Conservation (phyloP, 1,284 basidiomycete species). For the Violaceomyces palustris region DNA sequence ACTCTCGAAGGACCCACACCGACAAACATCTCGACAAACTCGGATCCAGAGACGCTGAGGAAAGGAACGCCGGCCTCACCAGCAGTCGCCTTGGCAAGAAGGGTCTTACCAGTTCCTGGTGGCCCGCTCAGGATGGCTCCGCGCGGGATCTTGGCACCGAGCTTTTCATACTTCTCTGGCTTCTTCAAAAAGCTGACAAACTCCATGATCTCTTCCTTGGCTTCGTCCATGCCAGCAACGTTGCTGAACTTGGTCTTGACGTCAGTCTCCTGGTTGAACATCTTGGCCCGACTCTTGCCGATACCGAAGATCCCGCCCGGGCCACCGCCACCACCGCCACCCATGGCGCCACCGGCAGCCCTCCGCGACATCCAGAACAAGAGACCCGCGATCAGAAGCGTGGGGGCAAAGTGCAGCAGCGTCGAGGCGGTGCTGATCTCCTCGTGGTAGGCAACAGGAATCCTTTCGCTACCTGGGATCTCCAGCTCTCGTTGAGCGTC, state of each 20-base stretch:
- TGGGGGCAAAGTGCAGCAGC: slow-evolving; percentile 87
- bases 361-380: slow-evolving; percentile 84
- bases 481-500: slow-evolving; percentile 87
- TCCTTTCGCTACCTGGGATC: slow-evolving; percentile 84
- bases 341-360: slow-evolving; percentile 56
- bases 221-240: slow-evolving; percentile 98
- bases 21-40: slow-evolving; percentile 99
- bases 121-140: slow-evolving; percentile 97
- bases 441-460: slow-evolving; percentile 94
- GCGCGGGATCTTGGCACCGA: slow-evolving; percentile 97
- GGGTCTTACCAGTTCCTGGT: slow-evolving; percentile 96
- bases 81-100: slow-evolving; percentile 95
- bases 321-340: slow-evolving; percentile 55
- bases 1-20: slow-evolving; percentile 97
- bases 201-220: slow-evolving; percentile 99
- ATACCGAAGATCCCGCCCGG: slow-evolving; percentile 94
- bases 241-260: slow-evolving; percentile 91
- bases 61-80: slow-evolving; percentile 96
- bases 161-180: slow-evolving; percentile 84
- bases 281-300: slow-evolving; percentile 87
- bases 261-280: slow-evolving; percentile 96
- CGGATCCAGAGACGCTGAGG: slow-evolving; percentile 95
- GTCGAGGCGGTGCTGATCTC: slow-evolving; percentile 81
- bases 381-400: slow-evolving; percentile 81
- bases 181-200: slow-evolving; percentile 99